Percentiles rank a stretch among this genome's conserved stretches.
phyloP scores from a whole-genome alignment of 139 green algal species.

The Chlorella sp. region DNA sequence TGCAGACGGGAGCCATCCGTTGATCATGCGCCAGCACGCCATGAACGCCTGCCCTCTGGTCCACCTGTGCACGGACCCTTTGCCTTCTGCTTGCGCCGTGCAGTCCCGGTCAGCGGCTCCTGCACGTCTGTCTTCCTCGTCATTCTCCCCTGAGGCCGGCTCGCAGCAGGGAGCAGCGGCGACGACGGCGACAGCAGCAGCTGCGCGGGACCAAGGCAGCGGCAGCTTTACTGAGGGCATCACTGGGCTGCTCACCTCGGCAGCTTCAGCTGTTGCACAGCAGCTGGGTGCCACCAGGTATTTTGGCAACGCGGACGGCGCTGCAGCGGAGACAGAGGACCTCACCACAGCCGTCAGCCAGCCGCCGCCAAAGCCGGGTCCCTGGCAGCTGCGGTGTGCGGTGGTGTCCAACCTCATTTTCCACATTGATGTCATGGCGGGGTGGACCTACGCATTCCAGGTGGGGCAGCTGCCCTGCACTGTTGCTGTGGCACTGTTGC shows the following conservation, averaged over 20 bases:
- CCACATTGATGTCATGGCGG: slow-evolving; percentile 33
- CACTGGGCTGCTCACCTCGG: not conserved
- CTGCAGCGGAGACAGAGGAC: not conserved
- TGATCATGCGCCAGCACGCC: not conserved
- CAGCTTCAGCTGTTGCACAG: not conserved
- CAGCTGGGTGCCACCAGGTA: slow-evolving; percentile 14
- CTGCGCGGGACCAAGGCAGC: not conserved
- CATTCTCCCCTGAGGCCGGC: not conserved
- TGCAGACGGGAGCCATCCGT: too few species aligned
- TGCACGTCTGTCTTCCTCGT: not conserved
- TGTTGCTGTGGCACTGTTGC: not conserved
- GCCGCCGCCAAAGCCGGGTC: not conserved
- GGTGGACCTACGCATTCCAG: slow-evolving; percentile 34
- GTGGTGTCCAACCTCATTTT: slow-evolving; percentile 30
- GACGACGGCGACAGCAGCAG: not conserved
- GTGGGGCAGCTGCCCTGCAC: not conserved
- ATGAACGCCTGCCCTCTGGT: too few species aligned
- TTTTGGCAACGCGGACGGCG: not conserved
- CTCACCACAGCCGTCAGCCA: not conserved
- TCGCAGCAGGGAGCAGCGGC: not conserved
- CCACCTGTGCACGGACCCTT: too few species aligned
- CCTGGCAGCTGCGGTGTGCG: slow-evolving; percentile 23
- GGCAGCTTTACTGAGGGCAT: not conserved
- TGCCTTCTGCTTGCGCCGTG: not conserved
- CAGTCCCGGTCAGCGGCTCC: not conserved